These are phyloP conservation scores for Phlyctochytrium planicorne DNA, from an alignment of 192 early-diverging fungal genomes.

Conservation along the genomic window DNA sequence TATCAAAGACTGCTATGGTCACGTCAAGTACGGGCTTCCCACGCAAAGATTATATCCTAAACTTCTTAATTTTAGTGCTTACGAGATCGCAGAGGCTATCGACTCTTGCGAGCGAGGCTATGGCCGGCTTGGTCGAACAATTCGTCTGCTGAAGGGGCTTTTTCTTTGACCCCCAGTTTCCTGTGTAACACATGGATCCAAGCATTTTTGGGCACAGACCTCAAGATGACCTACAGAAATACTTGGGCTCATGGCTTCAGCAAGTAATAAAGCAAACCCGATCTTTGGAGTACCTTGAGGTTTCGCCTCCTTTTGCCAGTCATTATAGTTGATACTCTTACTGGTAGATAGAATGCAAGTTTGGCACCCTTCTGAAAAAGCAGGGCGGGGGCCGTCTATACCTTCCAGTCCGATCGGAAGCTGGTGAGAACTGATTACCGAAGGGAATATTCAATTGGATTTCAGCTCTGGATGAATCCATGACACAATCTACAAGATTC, in stretches of 20 bases:
- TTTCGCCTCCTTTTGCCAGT: neutral
- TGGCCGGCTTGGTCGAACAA: too few relatives aligned
- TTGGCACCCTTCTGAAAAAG: constrained; percentile 77
- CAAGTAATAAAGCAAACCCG: neutral
- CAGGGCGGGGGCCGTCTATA: constrained; percentile 54
- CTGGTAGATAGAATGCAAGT: constrained; percentile 87
- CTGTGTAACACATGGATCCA: neutral
- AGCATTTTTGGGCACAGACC: neutral
- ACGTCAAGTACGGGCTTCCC: too few relatives aligned
- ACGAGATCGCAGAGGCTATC: too few relatives aligned
- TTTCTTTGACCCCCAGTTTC: too few relatives aligned
- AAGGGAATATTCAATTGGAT: constrained; percentile 14
- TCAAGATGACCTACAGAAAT: neutral
- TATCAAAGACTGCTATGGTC: too few relatives aligned
- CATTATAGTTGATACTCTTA: neutral
- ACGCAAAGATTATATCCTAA: too few relatives aligned
- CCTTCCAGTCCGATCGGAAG: constrained; percentile 65
- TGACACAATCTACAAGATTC: constrained; percentile 48
- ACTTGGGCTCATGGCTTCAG: neutral
- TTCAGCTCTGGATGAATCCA: constrained; percentile 9
- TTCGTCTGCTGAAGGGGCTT: too few relatives aligned
- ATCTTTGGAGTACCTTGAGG: neutral
- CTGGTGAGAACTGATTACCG: constrained; percentile 42
- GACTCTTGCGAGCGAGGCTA: too few relatives aligned
- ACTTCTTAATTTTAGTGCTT: too few relatives aligned